Evolutionary conservation across 139 green algal genomes (phyloP).

Genomic region (Yamagishiella unicocca): DNA sequence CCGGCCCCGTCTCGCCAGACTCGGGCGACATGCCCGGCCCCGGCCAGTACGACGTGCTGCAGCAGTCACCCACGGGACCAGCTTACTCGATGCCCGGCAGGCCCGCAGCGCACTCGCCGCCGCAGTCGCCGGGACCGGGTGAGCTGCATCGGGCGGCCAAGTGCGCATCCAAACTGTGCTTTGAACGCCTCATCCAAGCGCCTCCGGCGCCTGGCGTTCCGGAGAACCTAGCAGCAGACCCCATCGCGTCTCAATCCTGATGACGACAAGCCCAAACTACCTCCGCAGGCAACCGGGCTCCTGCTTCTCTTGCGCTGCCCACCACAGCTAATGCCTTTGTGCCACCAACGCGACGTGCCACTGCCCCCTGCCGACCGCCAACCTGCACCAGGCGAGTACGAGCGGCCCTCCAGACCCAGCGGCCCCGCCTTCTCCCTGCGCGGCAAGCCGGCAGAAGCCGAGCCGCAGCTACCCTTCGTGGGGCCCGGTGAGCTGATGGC

Average conservation of each 20-base stretch:
- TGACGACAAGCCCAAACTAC: too few species aligned
- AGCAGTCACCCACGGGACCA: slow-evolving; percentile 5
- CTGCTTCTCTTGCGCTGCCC: neutral
- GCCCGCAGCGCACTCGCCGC: neutral
- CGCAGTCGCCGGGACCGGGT: slow-evolving; percentile 36
- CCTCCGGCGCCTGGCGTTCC: too few species aligned
- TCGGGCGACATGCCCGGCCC: slow-evolving; percentile 8
- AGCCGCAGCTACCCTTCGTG: slow-evolving; percentile 21
- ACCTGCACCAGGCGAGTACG: slow-evolving; percentile 30
- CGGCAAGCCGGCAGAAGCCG: neutral
- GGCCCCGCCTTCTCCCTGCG: slow-evolving; percentile 39
- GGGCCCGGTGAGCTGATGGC: slow-evolving; percentile 1
- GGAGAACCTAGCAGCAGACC: too few species aligned
- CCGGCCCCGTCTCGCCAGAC: neutral
- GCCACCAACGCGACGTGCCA: too few species aligned
- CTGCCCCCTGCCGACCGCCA: too few species aligned
- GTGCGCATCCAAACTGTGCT: too few species aligned
- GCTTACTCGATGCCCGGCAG: slow-evolving; percentile 22
- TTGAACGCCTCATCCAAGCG: too few species aligned
- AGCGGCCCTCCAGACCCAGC: neutral
- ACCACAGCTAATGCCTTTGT: too few species aligned
- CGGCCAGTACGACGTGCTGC: neutral
- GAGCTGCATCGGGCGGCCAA: slow-evolving; percentile 22
- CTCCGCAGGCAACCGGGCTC: too few species aligned
- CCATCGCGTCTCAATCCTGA: too few species aligned